A percentile compares a stretch with the other conserved stretches of the same genome.
Conservation (phyloP, 139 green algal genomes). For the Tetradesmus lagerheimii region DNA sequence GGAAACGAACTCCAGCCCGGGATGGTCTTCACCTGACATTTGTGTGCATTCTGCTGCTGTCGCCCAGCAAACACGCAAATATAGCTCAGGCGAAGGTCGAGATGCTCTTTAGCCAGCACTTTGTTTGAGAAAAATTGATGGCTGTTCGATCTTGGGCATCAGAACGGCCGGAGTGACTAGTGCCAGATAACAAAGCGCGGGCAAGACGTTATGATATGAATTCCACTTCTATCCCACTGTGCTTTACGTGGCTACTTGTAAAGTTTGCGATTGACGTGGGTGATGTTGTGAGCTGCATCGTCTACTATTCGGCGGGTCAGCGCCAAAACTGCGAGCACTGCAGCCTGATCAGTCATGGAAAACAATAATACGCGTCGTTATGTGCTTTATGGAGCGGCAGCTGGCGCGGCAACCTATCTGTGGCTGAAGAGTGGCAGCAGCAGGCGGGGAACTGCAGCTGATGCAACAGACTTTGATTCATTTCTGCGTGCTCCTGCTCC, state of each 20-base stretch:
- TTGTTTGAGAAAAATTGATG: neutral
- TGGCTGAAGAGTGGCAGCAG: constrained; percentile 22
- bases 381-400: neutral
- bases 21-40: neutral
- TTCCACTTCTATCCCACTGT: neutral
- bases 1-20: no score
- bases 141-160: neutral
- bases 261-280: neutral
- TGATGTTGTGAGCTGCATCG: neutral
- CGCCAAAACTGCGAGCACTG: neutral
- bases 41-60: neutral
- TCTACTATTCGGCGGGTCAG: neutral
- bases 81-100: no score
- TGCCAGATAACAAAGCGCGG: neutral
- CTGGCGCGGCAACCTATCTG: constrained; percentile 1
- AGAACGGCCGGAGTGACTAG: neutral
- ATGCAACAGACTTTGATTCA: constrained; percentile 42
- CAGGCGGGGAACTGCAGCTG: neutral
- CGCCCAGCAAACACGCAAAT: neutral
- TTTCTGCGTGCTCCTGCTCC: constrained; percentile 28
- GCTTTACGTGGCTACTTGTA: neutral
- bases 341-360: neutral
- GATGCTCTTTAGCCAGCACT: no score
- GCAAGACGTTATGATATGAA: neutral
- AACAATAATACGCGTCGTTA: neutral